Conservation (phyloP, 805 yeast genomes). For the Sungouiozyma intestinalis region DNA sequence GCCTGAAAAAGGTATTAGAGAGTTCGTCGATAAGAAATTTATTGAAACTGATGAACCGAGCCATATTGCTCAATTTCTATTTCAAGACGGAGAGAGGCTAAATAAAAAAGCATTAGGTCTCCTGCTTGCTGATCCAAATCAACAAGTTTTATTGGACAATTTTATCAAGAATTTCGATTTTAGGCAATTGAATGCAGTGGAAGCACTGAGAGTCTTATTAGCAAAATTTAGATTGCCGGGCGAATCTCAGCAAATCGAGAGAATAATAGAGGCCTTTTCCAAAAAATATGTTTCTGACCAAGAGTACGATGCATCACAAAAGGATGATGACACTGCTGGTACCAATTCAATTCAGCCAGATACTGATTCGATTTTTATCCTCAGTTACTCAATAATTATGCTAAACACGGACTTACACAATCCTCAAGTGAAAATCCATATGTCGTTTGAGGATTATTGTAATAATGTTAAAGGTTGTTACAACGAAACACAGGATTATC, state of each 20-base stretch:
- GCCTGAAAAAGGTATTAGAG: slow-evolving; percentile 63
- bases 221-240: slow-evolving; percentile 90
- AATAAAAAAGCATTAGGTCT: slow-evolving; percentile 87
- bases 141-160: slow-evolving; percentile 44
- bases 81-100: slow-evolving; percentile 65
- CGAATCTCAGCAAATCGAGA: slow-evolving; percentile 92
- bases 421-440: slow-evolving; percentile 83
- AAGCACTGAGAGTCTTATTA: slow-evolving; percentile 73
- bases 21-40: slow-evolving; percentile 53
- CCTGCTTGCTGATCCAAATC: slow-evolving; percentile 65
- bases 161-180: slow-evolving; percentile 71
- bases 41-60: slow-evolving; percentile 40
- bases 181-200: slow-evolving; percentile 73
- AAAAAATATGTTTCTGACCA: slow-evolving; percentile 66
- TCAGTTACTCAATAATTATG: slow-evolving; percentile 88
- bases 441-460: slow-evolving; percentile 77
- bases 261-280: slow-evolving; percentile 80
- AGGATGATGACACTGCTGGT: slow-evolving; percentile 19
- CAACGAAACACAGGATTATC: slow-evolving; percentile 58
- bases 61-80: slow-evolving; percentile 68
- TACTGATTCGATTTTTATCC: slow-evolving; percentile 76
- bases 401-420: slow-evolving; percentile 89
- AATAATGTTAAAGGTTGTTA: slow-evolving; percentile 73
- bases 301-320: slow-evolving; percentile 17
- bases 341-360: slow-evolving; percentile 54